phyloP scores from a whole-genome alignment of 805 yeast species.

The Yueomyces sinensis region DNA sequence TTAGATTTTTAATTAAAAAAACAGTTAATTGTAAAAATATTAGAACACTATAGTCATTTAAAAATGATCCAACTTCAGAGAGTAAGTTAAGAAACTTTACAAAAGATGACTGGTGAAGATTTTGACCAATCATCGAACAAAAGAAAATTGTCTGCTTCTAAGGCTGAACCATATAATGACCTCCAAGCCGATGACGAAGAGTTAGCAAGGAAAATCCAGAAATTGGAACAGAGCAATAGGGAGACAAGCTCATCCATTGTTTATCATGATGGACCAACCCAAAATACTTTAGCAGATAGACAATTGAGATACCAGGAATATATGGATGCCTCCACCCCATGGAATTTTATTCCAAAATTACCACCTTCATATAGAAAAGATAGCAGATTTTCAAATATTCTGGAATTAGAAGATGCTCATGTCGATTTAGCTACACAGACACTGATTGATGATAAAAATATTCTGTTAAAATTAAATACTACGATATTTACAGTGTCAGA shows the following conservation, averaged over 20 bases:
- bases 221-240: too few relatives aligned
- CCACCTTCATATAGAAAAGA: slow-evolving; percentile 21
- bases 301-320: background rate
- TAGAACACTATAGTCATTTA: too few relatives aligned
- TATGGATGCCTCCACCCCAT: slow-evolving; percentile 1
- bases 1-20: too few relatives aligned
- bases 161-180: too few relatives aligned
- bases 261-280: too few relatives aligned
- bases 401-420: slow-evolving; percentile 28
- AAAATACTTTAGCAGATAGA: too few relatives aligned
- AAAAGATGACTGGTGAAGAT: background rate
- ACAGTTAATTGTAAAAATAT: too few relatives aligned
- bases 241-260: too few relatives aligned
- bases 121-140: background rate
- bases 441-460: slow-evolving; percentile 8
- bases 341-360: slow-evolving; percentile 24
- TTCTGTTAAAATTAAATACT: slow-evolving; percentile 29
- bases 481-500: slow-evolving; percentile 75
- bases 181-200: too few relatives aligned
- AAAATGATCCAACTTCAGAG: too few relatives aligned
- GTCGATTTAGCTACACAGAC: slow-evolving; percentile 19
- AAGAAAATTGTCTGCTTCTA: too few relatives aligned
- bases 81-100: too few relatives aligned
- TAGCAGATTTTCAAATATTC: slow-evolving; percentile 24
- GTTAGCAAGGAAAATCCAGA: background rate